Conservation (phyloP, 192 early-diverging fungal species). For the Ambispora gerdemannii region DNA sequence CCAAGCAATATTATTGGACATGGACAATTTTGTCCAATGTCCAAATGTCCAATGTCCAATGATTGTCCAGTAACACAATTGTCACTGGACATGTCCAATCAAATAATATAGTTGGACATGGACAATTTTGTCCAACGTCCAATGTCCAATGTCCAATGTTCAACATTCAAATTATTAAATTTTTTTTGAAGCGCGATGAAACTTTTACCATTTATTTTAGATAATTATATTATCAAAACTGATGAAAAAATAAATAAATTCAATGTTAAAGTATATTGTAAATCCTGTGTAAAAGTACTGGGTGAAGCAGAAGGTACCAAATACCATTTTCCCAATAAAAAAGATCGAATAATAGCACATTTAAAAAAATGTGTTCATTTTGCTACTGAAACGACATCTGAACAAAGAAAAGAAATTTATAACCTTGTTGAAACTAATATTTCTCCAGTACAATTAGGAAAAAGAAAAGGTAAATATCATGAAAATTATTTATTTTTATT, state of each 20-base stretch:
- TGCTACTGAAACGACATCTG: not conserved
- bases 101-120: too few relatives aligned
- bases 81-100: too few relatives aligned
- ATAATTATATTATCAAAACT: not conserved
- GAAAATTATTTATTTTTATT: not conserved
- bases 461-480: not conserved
- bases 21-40: too few relatives aligned
- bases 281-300: constrained; percentile 1
- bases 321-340: constrained; percentile 16
- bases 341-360: constrained; percentile 6
- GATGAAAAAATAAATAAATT: not conserved
- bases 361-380: constrained; percentile 19
- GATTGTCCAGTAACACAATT: too few relatives aligned
- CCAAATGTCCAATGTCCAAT: too few relatives aligned
- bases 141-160: too few relatives aligned
- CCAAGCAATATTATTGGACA: too few relatives aligned
- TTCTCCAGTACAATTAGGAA: not conserved
- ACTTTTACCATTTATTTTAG: not conserved
- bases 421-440: not conserved
- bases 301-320: not conserved
- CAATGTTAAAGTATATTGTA: constrained; percentile 1
- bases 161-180: too few relatives aligned
- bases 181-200: too few relatives aligned
- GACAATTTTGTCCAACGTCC: too few relatives aligned
- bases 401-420: constrained; percentile 2